Evolutionary conservation across 2,329 filamentous ascomycete species (phyloP), one percentile per base, ranked within the genome.

Genomic region (Cytospora chrysosperma): DNA sequence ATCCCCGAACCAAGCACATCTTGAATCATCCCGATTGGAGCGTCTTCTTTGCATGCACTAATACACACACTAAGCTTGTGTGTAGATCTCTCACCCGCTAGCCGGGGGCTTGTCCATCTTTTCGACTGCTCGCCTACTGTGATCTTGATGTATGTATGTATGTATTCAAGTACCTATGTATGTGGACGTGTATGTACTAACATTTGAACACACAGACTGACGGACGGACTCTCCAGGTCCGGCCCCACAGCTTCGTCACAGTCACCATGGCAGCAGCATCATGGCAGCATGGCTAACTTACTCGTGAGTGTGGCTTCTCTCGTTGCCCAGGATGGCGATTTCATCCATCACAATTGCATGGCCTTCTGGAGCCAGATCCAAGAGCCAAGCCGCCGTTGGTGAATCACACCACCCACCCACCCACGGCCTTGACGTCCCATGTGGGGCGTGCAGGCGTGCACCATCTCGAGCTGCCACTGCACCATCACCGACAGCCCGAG

Each of bases 1-100:
- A 54, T 27, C 49, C 58, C 58, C 58, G 58, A 53, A 52, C 49
- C 19, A 37, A 24, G 13, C 7, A n/a, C 43, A n/a, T 47, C n/a
- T 27, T 32, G 19, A 37, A 17, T 19, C 27, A 10, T 30, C 56
- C 56, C 49, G 40, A 58, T 58, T 58, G 56, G 56, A 58, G 40
- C 17, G 56, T 50, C 43, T 32, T 28, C 43, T 50, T 12, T 12
- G n/a, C n/a, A n/a, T 47, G 43, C 19, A 12, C 4, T 47, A 47
- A n/a, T n/a, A 47, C 43, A n/a, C n/a, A n/a, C n/a, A n/a, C n/a
- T n/a, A n/a, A n/a, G n/a, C n/a, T n/a, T n/a, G n/a, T n/a, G 43
- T 47, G 43, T 47, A 40, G 37, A 40, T 40, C 37, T 40, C 19
- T 40, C 37, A n/a, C 37, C 37, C 15, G n/a, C 37, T 34, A 40